A percentile compares a stretch with the other conserved stretches of the same genome.
Evolutionary conservation across 331 rosid species (phyloP).

Genomic region (Pyrus hybrid): DNA sequence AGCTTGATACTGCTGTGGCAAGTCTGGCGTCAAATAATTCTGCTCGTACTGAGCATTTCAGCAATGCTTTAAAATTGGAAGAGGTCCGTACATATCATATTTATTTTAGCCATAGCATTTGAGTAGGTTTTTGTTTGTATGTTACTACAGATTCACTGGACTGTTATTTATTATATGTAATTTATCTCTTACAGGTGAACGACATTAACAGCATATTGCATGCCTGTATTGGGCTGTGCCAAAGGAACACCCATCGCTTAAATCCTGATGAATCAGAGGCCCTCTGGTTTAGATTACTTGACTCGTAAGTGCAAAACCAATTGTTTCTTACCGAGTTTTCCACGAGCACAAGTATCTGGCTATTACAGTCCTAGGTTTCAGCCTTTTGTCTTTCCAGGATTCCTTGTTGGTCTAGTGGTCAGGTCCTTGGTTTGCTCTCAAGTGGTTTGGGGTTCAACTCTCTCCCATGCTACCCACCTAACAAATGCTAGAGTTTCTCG

Average conservation of each 20-base stretch:
- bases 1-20: conserved; percentile 74
- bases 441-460: no score
- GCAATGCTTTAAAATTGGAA: conserved; percentile 31
- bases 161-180: conserved; percentile 12
- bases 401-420: not conserved
- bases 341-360: not conserved
- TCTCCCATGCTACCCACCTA: no score
- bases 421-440: no score
- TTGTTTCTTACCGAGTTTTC: conserved; percentile 3
- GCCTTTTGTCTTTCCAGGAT: not conserved
- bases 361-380: not conserved
- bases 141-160: conserved; percentile 2
- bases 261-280: conserved; percentile 92
- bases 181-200: conserved; percentile 45
- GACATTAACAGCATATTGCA: conserved; percentile 47
- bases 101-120: conserved; percentile 7
- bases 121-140: no score
- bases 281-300: conserved; percentile 93
- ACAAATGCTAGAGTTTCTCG: no score
- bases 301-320: conserved; percentile 59
- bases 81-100: conserved; percentile 49
- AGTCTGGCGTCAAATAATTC: conserved; percentile 41
- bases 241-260: conserved; percentile 94
- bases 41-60: conserved; percentile 30
- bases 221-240: conserved; percentile 90